These are phyloP conservation scores for Monilinia fructigena DNA, from an alignment of 2,329 filamentous ascomycete species.

Conservation along the genomic window DNA sequence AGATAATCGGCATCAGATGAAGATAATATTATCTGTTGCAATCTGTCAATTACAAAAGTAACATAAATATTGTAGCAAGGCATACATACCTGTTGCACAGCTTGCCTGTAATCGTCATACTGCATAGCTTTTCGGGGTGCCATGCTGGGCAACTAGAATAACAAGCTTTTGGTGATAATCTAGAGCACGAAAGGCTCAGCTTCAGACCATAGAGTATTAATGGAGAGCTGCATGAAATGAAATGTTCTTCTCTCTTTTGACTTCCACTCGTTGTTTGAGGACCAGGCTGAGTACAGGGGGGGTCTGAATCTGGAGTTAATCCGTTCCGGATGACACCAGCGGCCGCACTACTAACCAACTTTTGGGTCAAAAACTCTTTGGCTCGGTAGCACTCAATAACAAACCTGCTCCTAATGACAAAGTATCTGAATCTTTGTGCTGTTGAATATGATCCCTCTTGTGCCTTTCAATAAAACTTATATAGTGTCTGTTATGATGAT, in stretches of 20 bases:
- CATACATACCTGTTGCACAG: constrained; percentile 39
- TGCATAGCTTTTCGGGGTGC: constrained; percentile 36
- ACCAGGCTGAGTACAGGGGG: constrained; percentile 7
- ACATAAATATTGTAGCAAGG: background rate
- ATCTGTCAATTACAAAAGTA: background rate
- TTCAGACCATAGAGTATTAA: background rate
- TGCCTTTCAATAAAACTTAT: background rate
- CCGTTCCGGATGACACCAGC: background rate
- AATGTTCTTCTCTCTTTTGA: background rate
- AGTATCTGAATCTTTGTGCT: background rate
- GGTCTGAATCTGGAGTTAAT: background rate
- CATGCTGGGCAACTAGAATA: constrained; percentile 2
- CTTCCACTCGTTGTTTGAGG: constrained; percentile 2
- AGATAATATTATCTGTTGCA: constrained; percentile 78
- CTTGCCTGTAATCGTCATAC: constrained; percentile 39
- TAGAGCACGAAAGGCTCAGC: background rate
- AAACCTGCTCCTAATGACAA: background rate
- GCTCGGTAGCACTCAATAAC: background rate
- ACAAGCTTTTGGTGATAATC: background rate
- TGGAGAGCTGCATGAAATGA: background rate
- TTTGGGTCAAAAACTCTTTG: background rate
- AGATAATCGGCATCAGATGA: constrained; percentile 91
- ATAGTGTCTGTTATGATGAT: constrained; percentile 6
- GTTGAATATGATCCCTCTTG: background rate
- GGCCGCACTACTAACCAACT: background rate